Evolutionary conservation across 768 basidiomycete species (phyloP).

Genomic region (Tubosaeta sp.): DNA sequence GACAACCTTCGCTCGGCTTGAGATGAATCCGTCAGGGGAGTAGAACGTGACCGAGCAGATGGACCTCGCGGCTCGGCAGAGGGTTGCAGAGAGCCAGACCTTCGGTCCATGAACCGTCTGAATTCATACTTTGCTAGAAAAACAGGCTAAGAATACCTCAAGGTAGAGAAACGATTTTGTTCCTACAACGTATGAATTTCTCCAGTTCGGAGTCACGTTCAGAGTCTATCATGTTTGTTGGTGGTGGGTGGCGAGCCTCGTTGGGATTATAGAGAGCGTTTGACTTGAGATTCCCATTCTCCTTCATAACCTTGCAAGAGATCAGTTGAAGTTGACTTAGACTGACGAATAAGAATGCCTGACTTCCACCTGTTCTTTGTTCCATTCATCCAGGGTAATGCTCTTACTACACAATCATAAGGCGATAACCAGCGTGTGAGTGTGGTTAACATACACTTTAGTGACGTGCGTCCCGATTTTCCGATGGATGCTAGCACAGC

Average conservation of each 20-base stretch:
- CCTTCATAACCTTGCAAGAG: conserved; percentile 61
- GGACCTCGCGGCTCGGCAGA: conserved; percentile 39
- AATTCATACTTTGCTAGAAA: conserved; percentile 78
- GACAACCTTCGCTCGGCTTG: conserved; percentile 17
- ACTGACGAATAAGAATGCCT: conserved; percentile 20
- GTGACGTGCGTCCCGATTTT: conserved; percentile 93
- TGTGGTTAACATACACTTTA: conserved; percentile 70
- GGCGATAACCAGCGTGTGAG: neutral
- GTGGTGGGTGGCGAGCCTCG: conserved; percentile 77
- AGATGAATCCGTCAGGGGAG: conserved; percentile 9
- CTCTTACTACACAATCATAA: conserved; percentile 62
- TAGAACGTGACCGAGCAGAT: conserved; percentile 20
- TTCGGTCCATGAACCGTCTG: conserved; percentile 57
- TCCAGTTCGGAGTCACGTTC: conserved; percentile 90
- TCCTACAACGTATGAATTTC: conserved; percentile 77
- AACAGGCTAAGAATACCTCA: neutral
- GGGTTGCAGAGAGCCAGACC: conserved; percentile 35
- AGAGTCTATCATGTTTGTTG: conserved; percentile 69
- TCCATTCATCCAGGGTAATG: conserved; percentile 82
- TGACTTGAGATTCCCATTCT: conserved; percentile 76
- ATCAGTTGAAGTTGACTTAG: conserved; percentile 8
- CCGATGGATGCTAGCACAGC: conserved; percentile 88
- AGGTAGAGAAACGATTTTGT: neutral
- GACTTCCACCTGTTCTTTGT: conserved; percentile 85
- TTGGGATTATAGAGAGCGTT: conserved; percentile 82